These are phyloP conservation scores for Platanthera guangdongensis DNA, from an alignment of 106 monocot genomes.

Conservation along the genomic window DNA sequence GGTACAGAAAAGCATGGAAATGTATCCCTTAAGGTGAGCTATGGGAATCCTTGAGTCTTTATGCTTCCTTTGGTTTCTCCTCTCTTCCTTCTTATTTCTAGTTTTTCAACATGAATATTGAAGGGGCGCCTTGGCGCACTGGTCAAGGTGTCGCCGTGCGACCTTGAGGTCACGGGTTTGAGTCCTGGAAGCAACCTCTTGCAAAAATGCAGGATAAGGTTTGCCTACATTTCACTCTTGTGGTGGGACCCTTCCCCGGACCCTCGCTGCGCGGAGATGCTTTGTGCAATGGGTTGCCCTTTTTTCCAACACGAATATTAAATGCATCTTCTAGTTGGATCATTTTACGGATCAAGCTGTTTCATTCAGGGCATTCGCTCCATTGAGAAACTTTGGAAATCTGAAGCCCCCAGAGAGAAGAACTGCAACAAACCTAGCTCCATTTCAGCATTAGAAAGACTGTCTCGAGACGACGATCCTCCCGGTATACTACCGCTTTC, in stretches of 20 bases:
- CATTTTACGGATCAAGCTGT: neutral
- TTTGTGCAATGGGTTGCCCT: neutral
- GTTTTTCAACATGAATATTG: neutral
- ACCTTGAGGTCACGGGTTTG: too few species aligned
- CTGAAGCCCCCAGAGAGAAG: slow-evolving; percentile 14
- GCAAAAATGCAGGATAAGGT: too few species aligned
- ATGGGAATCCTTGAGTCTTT: neutral
- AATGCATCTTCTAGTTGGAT: neutral
- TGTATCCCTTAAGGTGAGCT: slow-evolving; percentile 29
- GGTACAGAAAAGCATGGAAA: slow-evolving; percentile 11
- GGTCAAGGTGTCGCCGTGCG: too few species aligned
- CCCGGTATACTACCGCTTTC: slow-evolving; percentile 20
- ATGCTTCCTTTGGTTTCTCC: neutral
- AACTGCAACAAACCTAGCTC: slow-evolving; percentile 42
- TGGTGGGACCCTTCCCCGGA: too few species aligned
- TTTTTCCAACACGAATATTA: neutral
- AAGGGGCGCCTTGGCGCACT: too few species aligned
- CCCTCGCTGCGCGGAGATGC: neutral
- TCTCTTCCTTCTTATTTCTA: neutral
- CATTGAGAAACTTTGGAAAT: slow-evolving; percentile 22
- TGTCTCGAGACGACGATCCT: slow-evolving; percentile 32
- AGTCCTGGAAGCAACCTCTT: too few species aligned
- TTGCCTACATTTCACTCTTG: too few species aligned
- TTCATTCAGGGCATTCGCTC: slow-evolving; percentile 29
- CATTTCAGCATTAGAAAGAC: slow-evolving; percentile 32